Base-by-base conservation (phyloP, 352 stramenopile genomes). In the Globisporangium solare region DNA sequence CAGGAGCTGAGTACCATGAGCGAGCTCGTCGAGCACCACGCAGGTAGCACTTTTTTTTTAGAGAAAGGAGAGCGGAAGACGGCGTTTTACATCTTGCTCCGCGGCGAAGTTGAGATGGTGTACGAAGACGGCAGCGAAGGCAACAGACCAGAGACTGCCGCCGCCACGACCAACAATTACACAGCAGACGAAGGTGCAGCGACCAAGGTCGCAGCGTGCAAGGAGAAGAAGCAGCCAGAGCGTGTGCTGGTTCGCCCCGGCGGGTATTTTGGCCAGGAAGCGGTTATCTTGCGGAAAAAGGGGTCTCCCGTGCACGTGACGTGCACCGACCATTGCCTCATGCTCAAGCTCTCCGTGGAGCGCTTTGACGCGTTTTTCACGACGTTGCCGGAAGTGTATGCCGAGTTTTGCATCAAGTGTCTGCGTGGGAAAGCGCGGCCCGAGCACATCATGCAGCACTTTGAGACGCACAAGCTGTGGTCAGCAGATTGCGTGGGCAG, bases 371-470 rank as follows among this genome's bases (percentile, higher is more conserved):
- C 74, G 31, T 86, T 88, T 56, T 88, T 90, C 42, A 58, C 56
- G 18, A 74, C 62, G 22, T 57, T 83, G 6, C 77, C 74, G 0
- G 75, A 85, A 31, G 56, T 86, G 15, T 90, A 78, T 39, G 64
- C 77, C 14, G 77, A 90, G 55, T 88, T 88, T 35, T 87, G 75
- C 49, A 79, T 90, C 64, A 79, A 81, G 37, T 86, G 74, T 52
- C 59, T 90, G 8, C 79, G 77, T 3, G 67, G 83, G 6, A 71
- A 70, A 32, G 63, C 55, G 2, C 61, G 58, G 0, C 66, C 68
- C 3, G 79, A 88, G 62, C 76, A 88, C 40, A 56, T 88, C 14
- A 85, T 89, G 65, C 71, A 88, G 53, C 79, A 90, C 46, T 90
- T 87, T 47, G 76, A 85, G 17, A 67, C 69, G 1, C 73, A 79